Evolutionary conservation across 371 early-diverging fungal genomes (phyloP).

Genomic region (Dichotomocladium elegans): DNA sequence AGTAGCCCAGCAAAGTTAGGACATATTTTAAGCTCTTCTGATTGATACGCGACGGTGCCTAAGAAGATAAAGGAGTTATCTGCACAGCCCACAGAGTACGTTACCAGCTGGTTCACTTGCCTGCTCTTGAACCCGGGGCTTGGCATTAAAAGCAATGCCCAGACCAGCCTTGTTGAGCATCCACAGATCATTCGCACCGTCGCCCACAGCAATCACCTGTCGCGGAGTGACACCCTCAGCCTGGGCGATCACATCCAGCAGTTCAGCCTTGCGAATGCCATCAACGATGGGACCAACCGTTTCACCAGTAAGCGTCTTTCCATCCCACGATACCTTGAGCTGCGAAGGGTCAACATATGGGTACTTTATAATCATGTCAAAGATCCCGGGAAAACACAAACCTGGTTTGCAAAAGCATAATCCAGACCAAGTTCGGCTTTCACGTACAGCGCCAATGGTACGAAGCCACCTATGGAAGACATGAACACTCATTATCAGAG

Average conservation of each 20-base stretch:
- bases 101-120: slow-evolving; percentile 18
- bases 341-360: slow-evolving; percentile 12
- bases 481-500: background rate
- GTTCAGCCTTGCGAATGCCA: slow-evolving; percentile 89
- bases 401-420: slow-evolving; percentile 95
- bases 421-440: slow-evolving; percentile 87
- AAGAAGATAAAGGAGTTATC: background rate
- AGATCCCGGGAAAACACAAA: slow-evolving; percentile 14
- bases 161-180: slow-evolving; percentile 97
- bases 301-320: slow-evolving; percentile 77
- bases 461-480: slow-evolving; percentile 76
- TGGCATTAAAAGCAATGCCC: slow-evolving; percentile 99
- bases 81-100: background rate
- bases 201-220: slow-evolving; percentile 97
- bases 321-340: slow-evolving; percentile 82
- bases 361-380: background rate
- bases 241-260: slow-evolving; percentile 92
- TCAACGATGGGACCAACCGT: slow-evolving; percentile 88
- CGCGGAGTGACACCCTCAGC: slow-evolving; percentile 80
- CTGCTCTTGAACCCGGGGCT: slow-evolving; percentile 91
- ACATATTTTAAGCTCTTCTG: slow-evolving; percentile 84
- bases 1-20: slow-evolving; percentile 53
- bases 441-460: slow-evolving; percentile 88
- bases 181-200: slow-evolving; percentile 98
- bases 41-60: slow-evolving; percentile 86